Evolutionary conservation across 768 basidiomycete genomes (phyloP), one percentile per base, ranked within the genome.

Genomic region (Agrocybe praecox): DNA sequence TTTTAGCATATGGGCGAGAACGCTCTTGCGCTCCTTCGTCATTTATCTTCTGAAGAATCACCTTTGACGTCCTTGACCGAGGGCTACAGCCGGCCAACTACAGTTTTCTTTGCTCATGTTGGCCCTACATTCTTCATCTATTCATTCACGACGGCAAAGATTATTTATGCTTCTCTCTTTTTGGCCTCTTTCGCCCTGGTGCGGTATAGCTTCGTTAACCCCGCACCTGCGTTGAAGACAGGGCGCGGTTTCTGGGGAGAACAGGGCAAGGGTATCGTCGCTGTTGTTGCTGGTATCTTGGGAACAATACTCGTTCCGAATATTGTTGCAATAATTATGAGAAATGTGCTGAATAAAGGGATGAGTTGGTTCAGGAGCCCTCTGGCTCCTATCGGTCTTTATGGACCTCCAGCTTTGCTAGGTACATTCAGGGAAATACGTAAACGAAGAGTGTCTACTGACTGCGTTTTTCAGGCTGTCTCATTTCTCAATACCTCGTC

Each of bases 1-100:
- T n/a, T 80, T 8, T 72, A 94, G 80, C 89, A 97, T 73, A 95
- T 98, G 87, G 94, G 82, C 19, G 90, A 93, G 57, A 97, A 97
- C 61, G 80, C 86, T 2, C 84, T 96, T 14, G 90, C 90, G 0
- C 83, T 97, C 17, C 73, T 96, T 19, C 78, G 79, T 33, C 81
- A 91, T 69, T 81, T 97, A 18, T 87, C 93, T 0, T 86, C 88
- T 0, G 67, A 82, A 1, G 77, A 72, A 8, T 94, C 88, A 0
- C 88, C 90, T 9, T 73, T 94, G n/a, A 85, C 89, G 0, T 75
- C 74, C 1, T 76, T 93, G 12, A 84, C 83, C 9, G 67, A 66
- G 48, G 75, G 76, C 22, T 81, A 80, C 63, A 72, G 72, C 18
- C 74, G 74, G 23, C 89, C 89, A 0, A 74, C 80, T 7, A 90